These are phyloP conservation scores for Linnemannia schmuckeri DNA, from an alignment of 192 early-diverging fungal genomes.

Conservation along the genomic window DNA sequence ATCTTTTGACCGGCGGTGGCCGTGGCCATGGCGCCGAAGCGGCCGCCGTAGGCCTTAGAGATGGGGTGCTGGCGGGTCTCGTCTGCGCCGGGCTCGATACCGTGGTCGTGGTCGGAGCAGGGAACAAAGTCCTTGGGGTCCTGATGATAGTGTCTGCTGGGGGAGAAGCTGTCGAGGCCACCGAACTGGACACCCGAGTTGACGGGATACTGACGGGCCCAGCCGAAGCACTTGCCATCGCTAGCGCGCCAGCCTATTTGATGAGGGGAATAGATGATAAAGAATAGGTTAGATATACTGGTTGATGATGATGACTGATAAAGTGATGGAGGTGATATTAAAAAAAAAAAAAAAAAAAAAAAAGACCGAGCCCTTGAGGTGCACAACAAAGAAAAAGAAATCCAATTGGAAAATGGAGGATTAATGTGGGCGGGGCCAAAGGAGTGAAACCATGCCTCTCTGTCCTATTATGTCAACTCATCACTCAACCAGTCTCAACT, in stretches of 20 bases:
- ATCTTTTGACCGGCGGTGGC: conserved; percentile 27
- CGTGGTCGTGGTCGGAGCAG: conserved; percentile 27
- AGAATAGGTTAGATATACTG: neutral
- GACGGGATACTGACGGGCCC: conserved; percentile 44
- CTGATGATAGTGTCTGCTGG: conserved; percentile 46
- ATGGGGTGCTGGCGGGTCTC: conserved; percentile 35
- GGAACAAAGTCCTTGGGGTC: conserved; percentile 20
- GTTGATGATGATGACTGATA: no score
- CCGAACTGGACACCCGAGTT: conserved; percentile 12
- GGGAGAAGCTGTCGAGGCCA: conserved; percentile 18
- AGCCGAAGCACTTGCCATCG: conserved; percentile 41
- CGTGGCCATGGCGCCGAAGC: conserved; percentile 33
- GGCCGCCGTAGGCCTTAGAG: conserved; percentile 40
- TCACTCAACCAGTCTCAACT: no score
- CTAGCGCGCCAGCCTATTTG: conserved; percentile 16
- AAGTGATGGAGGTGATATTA: no score
- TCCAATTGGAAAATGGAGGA: no score
- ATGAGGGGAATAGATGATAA: neutral
- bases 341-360: no score
- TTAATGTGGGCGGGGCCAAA: no score
- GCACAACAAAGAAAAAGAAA: no score
- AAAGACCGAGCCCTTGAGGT: no score
- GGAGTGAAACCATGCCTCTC: no score
- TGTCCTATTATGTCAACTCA: no score
- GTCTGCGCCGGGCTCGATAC: conserved; percentile 28